phyloP scores from a whole-genome alignment of 2,329 filamentous ascomycete genomes.

The Trichoderma sp. region DNA sequence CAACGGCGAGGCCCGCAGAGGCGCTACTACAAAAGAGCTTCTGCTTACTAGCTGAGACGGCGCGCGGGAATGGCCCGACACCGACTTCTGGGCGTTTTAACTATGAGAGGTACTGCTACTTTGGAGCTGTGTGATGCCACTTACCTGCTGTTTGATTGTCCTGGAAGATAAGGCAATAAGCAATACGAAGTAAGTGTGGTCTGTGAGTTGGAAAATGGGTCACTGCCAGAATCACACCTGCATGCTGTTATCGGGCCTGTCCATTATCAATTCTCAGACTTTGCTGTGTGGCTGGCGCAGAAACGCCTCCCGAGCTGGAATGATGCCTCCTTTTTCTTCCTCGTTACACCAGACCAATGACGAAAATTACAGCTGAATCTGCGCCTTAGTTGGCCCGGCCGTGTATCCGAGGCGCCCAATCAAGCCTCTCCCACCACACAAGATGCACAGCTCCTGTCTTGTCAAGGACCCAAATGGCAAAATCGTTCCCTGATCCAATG shows the following conservation, averaged over 20 bases:
- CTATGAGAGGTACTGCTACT: background rate
- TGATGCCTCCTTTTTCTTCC: background rate
- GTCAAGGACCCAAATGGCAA: background rate
- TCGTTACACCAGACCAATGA: background rate
- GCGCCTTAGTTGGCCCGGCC: slow-evolving; percentile 2
- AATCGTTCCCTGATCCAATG: background rate
- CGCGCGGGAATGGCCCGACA: slow-evolving; percentile 20
- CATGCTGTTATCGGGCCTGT: background rate
- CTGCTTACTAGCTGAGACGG: slow-evolving; percentile 15
- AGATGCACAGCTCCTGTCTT: slow-evolving; percentile 14
- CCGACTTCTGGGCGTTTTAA: background rate
- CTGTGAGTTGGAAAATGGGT: background rate
- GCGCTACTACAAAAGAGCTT: background rate
- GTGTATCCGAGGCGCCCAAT: slow-evolving; percentile 19
- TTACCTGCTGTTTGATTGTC: background rate
- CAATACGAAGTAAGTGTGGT: too few species aligned
- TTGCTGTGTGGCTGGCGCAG: slow-evolving; percentile 11
- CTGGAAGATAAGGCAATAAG: background rate
- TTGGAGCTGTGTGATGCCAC: background rate
- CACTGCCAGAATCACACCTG: background rate
- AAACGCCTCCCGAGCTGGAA: background rate
- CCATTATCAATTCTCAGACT: background rate
- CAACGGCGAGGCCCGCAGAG: slow-evolving; percentile 1
- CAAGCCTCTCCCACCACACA: slow-evolving; percentile 5
- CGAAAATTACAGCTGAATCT: slow-evolving; percentile 16